A percentile compares a stretch with the other conserved stretches of the same genome.
These are phyloP conservation scores for Pichia terricola DNA, from an alignment of 1,139 yeast species.

Conservation along the genomic window DNA sequence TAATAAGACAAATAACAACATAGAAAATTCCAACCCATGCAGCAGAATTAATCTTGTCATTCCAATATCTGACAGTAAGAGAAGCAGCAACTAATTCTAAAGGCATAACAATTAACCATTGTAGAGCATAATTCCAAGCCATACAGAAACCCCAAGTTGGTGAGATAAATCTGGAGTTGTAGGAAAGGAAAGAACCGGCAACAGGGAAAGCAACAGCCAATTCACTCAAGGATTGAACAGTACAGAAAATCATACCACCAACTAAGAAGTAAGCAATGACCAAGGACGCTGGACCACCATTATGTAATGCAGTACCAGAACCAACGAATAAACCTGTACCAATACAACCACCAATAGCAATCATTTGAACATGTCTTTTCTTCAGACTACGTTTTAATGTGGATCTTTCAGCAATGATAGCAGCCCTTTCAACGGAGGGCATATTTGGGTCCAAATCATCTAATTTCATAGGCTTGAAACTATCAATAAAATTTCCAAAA, in stretches of 20 bases:
- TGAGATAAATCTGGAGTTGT: conserved; percentile 51
- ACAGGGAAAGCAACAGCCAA: conserved; percentile 55
- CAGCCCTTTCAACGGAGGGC: conserved; percentile 40
- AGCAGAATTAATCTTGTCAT: conserved; percentile 42
- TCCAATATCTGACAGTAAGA: conserved; percentile 56
- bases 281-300: conserved; percentile 59
- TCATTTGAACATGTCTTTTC: conserved; percentile 60
- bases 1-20: conserved; percentile 43
- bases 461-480: conserved; percentile 10
- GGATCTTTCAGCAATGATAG: conserved; percentile 48
- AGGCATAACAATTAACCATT: conserved; percentile 58
- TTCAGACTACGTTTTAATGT: conserved; percentile 57
- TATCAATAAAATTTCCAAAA: conserved; percentile 10
- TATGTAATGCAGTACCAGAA: conserved; percentile 47
- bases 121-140: conserved; percentile 56
- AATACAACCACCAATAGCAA: conserved; percentile 78
- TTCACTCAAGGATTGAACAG: conserved; percentile 62
- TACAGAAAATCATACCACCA: conserved; percentile 43
- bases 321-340: conserved; percentile 58
- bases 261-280: conserved; percentile 40
- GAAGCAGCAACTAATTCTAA: conserved; percentile 62
- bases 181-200: conserved; percentile 55
- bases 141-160: conserved; percentile 68
- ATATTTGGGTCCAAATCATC: conserved; percentile 16
- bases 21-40: conserved; percentile 58